phyloP scores from a whole-genome alignment of 2,329 filamentous ascomycete genomes.

The Aspergillus ochraceoroseus region DNA sequence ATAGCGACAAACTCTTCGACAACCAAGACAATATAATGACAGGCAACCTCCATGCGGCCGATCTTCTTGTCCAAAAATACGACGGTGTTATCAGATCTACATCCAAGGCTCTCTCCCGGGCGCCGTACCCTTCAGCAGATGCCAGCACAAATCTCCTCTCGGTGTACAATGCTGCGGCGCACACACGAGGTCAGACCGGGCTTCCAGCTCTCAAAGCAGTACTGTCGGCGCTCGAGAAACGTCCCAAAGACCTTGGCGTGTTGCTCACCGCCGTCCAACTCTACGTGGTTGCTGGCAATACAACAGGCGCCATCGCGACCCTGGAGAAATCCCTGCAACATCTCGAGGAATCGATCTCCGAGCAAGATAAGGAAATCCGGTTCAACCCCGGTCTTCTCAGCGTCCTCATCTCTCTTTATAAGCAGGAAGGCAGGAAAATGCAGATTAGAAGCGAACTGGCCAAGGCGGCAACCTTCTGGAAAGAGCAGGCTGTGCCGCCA shows the following conservation, averaged over 20 bases:
- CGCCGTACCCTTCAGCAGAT: slow-evolving; percentile 48
- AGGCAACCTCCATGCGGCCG: slow-evolving; percentile 53
- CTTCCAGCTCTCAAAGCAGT: slow-evolving; percentile 67
- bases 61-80: slow-evolving; percentile 58
- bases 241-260: slow-evolving; percentile 75
- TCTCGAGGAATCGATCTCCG: slow-evolving; percentile 58
- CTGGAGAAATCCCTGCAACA: slow-evolving; percentile 70
- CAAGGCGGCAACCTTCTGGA: slow-evolving; percentile 78
- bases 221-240: slow-evolving; percentile 63
- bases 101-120: slow-evolving; percentile 46
- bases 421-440: slow-evolving; percentile 65
- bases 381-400: slow-evolving; percentile 82
- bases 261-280: slow-evolving; percentile 75
- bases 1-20: slow-evolving; percentile 55
- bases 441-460: slow-evolving; percentile 69
- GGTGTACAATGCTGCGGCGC: slow-evolving; percentile 68
- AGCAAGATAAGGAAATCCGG: slow-evolving; percentile 62
- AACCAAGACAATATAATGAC: slow-evolving; percentile 53
- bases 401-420: slow-evolving; percentile 72
- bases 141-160: slow-evolving; percentile 53
- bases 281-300: slow-evolving; percentile 67
- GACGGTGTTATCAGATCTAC: slow-evolving; percentile 56
- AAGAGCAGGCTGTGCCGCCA: slow-evolving; percentile 54
- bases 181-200: slow-evolving; percentile 54
- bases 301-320: slow-evolving; percentile 66